Conservation (phyloP, 768 basidiomycete species). For the Peribolospora kevripleyi region DNA sequence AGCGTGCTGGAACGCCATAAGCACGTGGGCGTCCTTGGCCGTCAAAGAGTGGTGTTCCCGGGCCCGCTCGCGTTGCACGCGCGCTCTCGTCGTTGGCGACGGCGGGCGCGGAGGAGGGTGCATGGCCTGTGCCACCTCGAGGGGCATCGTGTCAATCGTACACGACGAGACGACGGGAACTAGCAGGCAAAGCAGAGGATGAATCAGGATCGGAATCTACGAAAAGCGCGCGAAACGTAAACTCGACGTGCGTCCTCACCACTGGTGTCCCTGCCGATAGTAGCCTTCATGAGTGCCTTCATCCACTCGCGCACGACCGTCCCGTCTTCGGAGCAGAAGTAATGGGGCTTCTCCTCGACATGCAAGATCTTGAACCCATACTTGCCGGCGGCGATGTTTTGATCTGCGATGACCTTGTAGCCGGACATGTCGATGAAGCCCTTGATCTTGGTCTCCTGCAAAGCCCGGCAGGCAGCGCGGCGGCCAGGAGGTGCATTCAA, state of each 20-base stretch:
- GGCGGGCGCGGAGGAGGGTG: constrained; percentile 86
- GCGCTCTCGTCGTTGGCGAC: constrained; percentile 79
- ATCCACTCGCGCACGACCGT: constrained; percentile 79
- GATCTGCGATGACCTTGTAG: constrained; percentile 79
- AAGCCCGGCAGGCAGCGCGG: no score
- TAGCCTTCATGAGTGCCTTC: constrained; percentile 99
- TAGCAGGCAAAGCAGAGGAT: constrained; percentile 15
- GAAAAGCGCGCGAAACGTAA: background rate
- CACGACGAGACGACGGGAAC: constrained; percentile 87
- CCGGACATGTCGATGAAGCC: constrained; percentile 81
- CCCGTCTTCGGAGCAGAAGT: constrained; percentile 78
- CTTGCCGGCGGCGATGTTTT: constrained; percentile 66
- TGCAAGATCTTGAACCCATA: constrained; percentile 92
- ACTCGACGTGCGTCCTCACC: constrained; percentile 28
- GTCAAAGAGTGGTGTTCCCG: constrained; percentile 17
- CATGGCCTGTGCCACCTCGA: constrained; percentile 87
- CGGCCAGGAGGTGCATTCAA: background rate
- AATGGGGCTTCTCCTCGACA: constrained; percentile 63
- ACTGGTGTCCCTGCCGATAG: constrained; percentile 76
- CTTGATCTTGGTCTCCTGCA: constrained; percentile 81
- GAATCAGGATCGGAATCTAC: background rate
- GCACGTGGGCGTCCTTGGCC: constrained; percentile 15
- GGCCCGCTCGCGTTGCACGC: constrained; percentile 52
- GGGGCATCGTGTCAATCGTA: constrained; percentile 86
- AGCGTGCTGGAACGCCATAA: constrained; percentile 25